phyloP scores from a whole-genome alignment of 208 protist genomes.

The Strigomonas galati region DNA sequence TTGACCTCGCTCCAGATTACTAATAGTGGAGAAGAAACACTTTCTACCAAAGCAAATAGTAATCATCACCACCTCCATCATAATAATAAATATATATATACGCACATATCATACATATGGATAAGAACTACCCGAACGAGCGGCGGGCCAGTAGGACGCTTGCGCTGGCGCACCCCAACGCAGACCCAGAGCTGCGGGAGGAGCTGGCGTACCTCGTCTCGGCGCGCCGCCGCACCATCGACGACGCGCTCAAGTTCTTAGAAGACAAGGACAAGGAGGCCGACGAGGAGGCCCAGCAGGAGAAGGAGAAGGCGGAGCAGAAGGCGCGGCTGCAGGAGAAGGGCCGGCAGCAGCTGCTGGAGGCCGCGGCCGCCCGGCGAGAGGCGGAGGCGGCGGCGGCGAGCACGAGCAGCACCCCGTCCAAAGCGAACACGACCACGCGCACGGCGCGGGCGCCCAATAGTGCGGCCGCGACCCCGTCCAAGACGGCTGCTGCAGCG shows the following conservation, averaged over 20 bases:
- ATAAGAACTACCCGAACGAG: constrained; percentile 34
- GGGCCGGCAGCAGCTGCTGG: constrained; percentile 3
- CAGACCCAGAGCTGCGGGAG: constrained; percentile 32
- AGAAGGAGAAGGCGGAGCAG: constrained; percentile 8
- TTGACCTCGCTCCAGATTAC: too few species aligned
- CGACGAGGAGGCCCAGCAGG: constrained; percentile 9
- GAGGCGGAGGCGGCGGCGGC: neutral
- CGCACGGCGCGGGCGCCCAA: neutral
- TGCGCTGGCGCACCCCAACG: constrained; percentile 32
- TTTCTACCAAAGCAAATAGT: neutral
- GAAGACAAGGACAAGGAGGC: neutral
- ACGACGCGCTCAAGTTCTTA: constrained; percentile 40
- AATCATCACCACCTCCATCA: neutral
- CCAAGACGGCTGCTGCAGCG: neutral
- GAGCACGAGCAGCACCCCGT: neutral
- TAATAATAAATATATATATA: neutral
- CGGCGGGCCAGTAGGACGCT: constrained; percentile 28
- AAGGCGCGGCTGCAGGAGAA: constrained; percentile 12
- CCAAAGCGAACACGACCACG: neutral
- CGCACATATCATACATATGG: too few species aligned
- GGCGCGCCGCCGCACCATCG: constrained; percentile 46
- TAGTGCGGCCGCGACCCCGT: neutral
- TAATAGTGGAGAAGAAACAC: too few species aligned
- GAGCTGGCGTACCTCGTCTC: constrained; percentile 54
- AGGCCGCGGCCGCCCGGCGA: neutral